phyloP scores from a whole-genome alignment of 345 rosid species.

The Eucalyptus albens region DNA sequence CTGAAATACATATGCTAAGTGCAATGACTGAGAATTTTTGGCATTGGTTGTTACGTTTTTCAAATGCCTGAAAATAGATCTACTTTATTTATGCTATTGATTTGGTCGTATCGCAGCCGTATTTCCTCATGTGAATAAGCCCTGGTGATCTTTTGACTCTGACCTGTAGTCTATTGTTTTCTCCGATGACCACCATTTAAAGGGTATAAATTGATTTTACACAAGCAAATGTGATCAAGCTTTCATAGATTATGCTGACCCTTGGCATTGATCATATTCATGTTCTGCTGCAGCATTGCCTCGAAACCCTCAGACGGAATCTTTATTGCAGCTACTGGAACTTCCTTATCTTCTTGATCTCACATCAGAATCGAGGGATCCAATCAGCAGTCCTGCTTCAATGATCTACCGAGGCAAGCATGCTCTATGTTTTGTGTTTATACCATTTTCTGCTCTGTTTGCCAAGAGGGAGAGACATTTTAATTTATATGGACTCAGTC shows the following conservation, averaged over 20 bases:
- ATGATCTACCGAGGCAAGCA: conserved; percentile 26
- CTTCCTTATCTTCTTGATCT: conserved; percentile 75
- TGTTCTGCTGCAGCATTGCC: conserved; percentile 23
- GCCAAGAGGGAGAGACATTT: not conserved
- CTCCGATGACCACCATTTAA: not conserved
- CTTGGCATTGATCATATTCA: not conserved
- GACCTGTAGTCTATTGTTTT: not conserved
- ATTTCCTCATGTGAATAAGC: not conserved
- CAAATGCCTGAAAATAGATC: not conserved
- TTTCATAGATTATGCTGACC: not conserved
- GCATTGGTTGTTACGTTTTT: not conserved
- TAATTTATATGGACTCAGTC: not conserved
- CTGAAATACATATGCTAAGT: not conserved
- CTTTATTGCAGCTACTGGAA: conserved; percentile 66
- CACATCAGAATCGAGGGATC: conserved; percentile 22
- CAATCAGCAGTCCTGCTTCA: conserved; percentile 6
- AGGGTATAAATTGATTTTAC: not conserved
- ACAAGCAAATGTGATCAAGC: not conserved
- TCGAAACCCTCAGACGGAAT: conserved; percentile 67
- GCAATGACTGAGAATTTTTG: not conserved
- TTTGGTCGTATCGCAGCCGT: not conserved
- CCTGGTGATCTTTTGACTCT: not conserved
- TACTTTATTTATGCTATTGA: not conserved
- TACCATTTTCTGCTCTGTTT: not conserved
- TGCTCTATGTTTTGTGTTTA: not conserved